phyloP scores from a whole-genome alignment of 2,329 filamentous ascomycete genomes.

The Botrytis hyacinthi region DNA sequence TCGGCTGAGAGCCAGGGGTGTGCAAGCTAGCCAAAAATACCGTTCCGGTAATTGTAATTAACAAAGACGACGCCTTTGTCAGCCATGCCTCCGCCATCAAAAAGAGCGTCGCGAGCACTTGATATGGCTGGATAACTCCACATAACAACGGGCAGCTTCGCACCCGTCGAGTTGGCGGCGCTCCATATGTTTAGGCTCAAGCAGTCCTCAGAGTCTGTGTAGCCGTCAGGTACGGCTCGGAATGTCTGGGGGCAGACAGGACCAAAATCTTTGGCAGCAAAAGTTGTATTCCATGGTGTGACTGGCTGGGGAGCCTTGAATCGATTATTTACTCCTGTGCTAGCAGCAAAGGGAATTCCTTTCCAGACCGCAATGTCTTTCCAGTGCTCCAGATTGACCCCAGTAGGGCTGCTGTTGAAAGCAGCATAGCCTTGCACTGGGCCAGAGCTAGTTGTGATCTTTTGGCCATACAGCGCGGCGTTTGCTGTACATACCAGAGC shows the following conservation, averaged over 20 bases:
- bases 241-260: slow-evolving; percentile 34
- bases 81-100: slow-evolving; percentile 30
- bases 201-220: slow-evolving; percentile 42
- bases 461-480: slow-evolving; percentile 20
- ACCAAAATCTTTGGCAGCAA: slow-evolving; percentile 35
- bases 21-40: slow-evolving; percentile 59
- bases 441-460: slow-evolving; percentile 23
- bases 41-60: slow-evolving; percentile 61
- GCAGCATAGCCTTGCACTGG: slow-evolving; percentile 22
- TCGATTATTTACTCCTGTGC: slow-evolving; percentile 41
- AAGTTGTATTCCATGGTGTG: slow-evolving; percentile 27
- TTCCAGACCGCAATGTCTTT: slow-evolving; percentile 33
- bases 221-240: slow-evolving; percentile 26
- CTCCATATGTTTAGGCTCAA: slow-evolving; percentile 46
- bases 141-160: slow-evolving; percentile 39
- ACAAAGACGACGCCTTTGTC: slow-evolving; percentile 48
- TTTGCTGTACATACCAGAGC: neutral
- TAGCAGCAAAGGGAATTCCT: slow-evolving; percentile 35
- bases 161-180: slow-evolving; percentile 23
- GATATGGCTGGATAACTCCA: slow-evolving; percentile 30
- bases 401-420: slow-evolving; percentile 23
- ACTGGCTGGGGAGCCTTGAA: slow-evolving; percentile 37
- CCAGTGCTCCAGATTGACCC: slow-evolving; percentile 19
- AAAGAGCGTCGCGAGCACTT: slow-evolving; percentile 22
- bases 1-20: slow-evolving; percentile 34